Evolutionary conservation across 768 basidiomycete species (phyloP), one percentile per base, ranked within the genome.

Genomic region (Russula virescens): DNA sequence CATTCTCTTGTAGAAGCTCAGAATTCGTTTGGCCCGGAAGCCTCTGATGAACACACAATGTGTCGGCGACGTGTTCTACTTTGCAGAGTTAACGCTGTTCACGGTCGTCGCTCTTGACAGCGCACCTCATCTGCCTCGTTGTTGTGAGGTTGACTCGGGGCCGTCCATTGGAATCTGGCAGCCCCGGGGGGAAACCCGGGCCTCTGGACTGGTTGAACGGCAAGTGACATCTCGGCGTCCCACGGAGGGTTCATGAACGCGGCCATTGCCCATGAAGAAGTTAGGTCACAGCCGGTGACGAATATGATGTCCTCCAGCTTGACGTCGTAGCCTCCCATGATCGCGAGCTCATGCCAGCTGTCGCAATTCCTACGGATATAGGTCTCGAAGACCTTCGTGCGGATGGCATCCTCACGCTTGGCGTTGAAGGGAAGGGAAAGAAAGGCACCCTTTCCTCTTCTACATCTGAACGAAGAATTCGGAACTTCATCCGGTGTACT

Each of bases 41-140:
- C 65, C 65, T 18, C 65, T 65, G 25, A 66, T 60, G 45, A 66
- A 66, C 0, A 66, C 51, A 25, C 65, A 66, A 10, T 66, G 65
- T 19, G 42, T 38, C 26, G 19, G 23, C 5, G 0, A 5, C 10
- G 38, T 4, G 31, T 64, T 64, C 61, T 59, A 56, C 19, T 19
- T 21, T 21, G 40, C 25, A 13, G n/a, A 13, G 28, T 60, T 25
- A 43, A 28, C 28, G 34, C 28, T 2, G 21, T 42, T 42, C 35
- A 35, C 19, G 18, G 1, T n/a, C 13, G 21, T 34, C 19, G 31
- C 31, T 43, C 23, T 7, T 26, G 26, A 23, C 19, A 13, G 35
- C 40, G 28, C 18, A 60, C 54, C 59, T 31, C 23, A 13, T 1
- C 40, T n/a, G 38, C 0, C 19, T 60, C 64, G 8, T 52, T 53